These are phyloP conservation scores for Apophysomyces ossiformis DNA, from an alignment of 371 early-diverging fungal genomes.

Conservation along the genomic window DNA sequence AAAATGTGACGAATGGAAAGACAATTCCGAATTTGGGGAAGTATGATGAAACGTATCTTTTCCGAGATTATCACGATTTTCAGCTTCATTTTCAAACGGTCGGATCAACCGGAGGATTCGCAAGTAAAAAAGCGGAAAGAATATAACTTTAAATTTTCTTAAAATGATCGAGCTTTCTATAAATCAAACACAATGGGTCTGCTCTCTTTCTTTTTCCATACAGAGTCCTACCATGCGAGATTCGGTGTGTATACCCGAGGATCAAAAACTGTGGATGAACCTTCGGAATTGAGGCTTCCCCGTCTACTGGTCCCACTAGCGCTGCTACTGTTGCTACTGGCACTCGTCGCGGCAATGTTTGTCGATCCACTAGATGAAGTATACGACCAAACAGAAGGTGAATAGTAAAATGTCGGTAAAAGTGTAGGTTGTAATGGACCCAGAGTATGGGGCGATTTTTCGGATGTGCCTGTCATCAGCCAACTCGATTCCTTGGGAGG, in stretches of 20 bases:
- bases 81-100: conserved; percentile 2
- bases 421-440: background rate
- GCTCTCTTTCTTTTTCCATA: too few species aligned
- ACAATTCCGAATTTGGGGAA: background rate
- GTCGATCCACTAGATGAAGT: background rate
- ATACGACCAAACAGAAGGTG: conserved; percentile 2
- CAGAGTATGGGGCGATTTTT: background rate
- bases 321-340: background rate
- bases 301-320: background rate
- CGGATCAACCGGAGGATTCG: conserved; percentile 4
- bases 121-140: background rate
- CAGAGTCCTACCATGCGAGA: background rate
- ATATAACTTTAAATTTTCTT: background rate
- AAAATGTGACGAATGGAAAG: background rate
- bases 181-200: background rate
- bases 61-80: background rate
- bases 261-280: background rate
- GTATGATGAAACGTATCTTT: background rate
- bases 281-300: background rate
- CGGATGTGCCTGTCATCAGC: conserved; percentile 4
- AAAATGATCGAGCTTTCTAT: background rate
- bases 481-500: background rate
- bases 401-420: background rate
- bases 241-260: conserved; percentile 7
- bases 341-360: background rate